Conservation (phyloP, 2,329 filamentous ascomycete species). For the Teratosphaeria pseudoeucalypti region DNA sequence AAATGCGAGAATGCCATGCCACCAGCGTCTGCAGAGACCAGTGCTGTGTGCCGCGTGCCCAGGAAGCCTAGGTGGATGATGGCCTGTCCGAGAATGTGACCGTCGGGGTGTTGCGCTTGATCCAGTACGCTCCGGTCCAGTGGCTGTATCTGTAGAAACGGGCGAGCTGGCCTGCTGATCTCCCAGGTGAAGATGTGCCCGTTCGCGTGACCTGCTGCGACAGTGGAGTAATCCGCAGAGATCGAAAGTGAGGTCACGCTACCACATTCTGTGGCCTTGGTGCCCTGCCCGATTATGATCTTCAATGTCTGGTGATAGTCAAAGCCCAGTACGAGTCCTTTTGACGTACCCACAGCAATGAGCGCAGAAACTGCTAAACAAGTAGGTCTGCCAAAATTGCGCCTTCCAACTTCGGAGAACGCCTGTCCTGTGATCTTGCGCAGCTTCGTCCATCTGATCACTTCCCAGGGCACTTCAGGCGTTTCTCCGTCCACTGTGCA, state of each 20-base stretch:
- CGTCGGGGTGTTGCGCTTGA: slow-evolving; percentile 60
- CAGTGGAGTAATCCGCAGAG: slow-evolving; percentile 84
- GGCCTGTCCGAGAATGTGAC: slow-evolving; percentile 66
- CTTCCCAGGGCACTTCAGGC: slow-evolving; percentile 82
- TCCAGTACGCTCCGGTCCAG: slow-evolving; percentile 52
- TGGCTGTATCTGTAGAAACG: slow-evolving; percentile 79
- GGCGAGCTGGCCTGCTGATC: slow-evolving; percentile 65
- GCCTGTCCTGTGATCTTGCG: slow-evolving; percentile 80
- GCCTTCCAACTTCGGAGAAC: slow-evolving; percentile 84
- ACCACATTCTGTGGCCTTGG: slow-evolving; percentile 87
- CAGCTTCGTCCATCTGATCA: slow-evolving; percentile 89
- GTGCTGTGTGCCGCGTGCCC: slow-evolving; percentile 81
- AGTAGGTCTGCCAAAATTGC: slow-evolving; percentile 85
- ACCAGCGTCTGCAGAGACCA: slow-evolving; percentile 86
- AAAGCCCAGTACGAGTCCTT: slow-evolving; percentile 89
- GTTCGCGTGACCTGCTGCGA: slow-evolving; percentile 80
- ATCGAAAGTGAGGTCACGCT: slow-evolving; percentile 78
- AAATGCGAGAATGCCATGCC: slow-evolving; percentile 99
- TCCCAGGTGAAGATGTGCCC: slow-evolving; percentile 98
- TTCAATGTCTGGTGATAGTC: slow-evolving; percentile 96
- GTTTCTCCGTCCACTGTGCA: slow-evolving; percentile 29
- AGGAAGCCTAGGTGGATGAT: slow-evolving; percentile 91
- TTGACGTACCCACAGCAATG: slow-evolving; percentile 85
- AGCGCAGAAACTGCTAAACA: slow-evolving; percentile 79
- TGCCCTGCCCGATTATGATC: slow-evolving; percentile 84